phyloP scores from a whole-genome alignment of 2,329 filamentous ascomycete species.

The Anthostomella pinea region DNA sequence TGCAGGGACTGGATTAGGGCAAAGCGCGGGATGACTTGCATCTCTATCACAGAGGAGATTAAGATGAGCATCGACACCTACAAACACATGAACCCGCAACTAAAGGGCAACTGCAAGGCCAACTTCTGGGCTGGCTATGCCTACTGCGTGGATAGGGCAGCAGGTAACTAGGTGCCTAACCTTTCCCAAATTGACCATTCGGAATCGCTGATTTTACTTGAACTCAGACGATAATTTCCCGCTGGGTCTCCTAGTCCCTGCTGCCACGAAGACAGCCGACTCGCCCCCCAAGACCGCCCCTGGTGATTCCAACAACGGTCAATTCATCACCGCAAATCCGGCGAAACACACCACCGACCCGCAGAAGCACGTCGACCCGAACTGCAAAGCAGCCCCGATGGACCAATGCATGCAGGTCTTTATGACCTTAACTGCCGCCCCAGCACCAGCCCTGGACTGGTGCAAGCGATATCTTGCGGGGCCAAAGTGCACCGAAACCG shows the following conservation, averaged over 20 bases:
- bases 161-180: background rate
- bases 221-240: no score
- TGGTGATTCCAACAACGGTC: no score
- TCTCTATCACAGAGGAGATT: background rate
- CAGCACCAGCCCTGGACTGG: constrained; percentile 4
- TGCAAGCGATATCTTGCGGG: constrained; percentile 5
- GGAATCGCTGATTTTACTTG: no score
- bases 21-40: constrained; percentile 7
- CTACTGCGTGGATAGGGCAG: constrained; percentile 8
- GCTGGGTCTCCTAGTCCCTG: no score
- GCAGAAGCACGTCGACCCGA: background rate
- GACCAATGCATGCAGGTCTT: constrained; percentile 2
- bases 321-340: no score
- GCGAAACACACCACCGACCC: no score
- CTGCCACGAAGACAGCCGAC: no score
- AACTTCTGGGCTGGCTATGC: constrained; percentile 9
- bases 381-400: background rate
- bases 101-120: constrained; percentile 3
- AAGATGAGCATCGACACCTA: constrained; percentile 1
- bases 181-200: background rate
- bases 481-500: background rate
- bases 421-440: constrained; percentile 1
- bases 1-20: no score
- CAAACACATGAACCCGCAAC: constrained; percentile 6
- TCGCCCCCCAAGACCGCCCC: no score